Conservation (phyloP, 2,329 filamentous ascomycete species). For the Colletotrichum neosansevieriae region DNA sequence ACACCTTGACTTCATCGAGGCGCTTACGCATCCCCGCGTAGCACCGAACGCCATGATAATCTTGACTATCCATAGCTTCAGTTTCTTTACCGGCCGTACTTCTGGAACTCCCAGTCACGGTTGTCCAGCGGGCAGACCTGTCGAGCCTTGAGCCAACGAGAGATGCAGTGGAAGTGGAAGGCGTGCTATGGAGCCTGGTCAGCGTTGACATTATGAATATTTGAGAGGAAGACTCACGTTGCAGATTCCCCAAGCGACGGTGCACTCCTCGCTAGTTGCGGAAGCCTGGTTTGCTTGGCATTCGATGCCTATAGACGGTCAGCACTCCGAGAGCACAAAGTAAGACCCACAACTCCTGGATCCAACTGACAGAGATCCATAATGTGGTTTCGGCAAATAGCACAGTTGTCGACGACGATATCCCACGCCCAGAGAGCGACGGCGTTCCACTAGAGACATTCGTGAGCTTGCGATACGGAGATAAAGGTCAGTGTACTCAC, state of each 20-base stretch:
- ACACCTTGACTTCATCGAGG: slow-evolving; percentile 2
- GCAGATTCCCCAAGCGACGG: slow-evolving; percentile 98
- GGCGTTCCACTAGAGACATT: slow-evolving; percentile 84
- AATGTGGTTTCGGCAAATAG: slow-evolving; percentile 99
- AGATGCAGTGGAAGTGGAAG: slow-evolving; percentile 99
- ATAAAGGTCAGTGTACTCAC: slow-evolving; percentile 58
- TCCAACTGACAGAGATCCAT: slow-evolving; percentile 90
- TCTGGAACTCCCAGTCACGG: slow-evolving; percentile 99
- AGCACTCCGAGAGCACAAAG: background rate
- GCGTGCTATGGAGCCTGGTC: slow-evolving; percentile 75
- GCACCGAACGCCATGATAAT: background rate
- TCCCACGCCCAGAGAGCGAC: slow-evolving; percentile 99
- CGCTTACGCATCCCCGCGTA: background rate
- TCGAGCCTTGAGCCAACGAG: slow-evolving; percentile 98
- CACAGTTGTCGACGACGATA: slow-evolving; percentile 99
- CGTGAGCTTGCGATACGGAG: slow-evolving; percentile 37
- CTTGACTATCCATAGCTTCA: slow-evolving; percentile 40
- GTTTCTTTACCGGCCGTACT: slow-evolving; percentile 80
- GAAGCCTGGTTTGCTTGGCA: slow-evolving; percentile 99
- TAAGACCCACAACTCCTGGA: background rate
- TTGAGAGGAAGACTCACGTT: slow-evolving; percentile 75
- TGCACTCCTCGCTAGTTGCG: slow-evolving; percentile 97
- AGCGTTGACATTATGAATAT: slow-evolving; percentile 6
- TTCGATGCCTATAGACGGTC: slow-evolving; percentile 78
- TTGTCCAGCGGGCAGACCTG: slow-evolving; percentile 98